A percentile compares a stretch with the other conserved stretches of the same genome.
These are phyloP conservation scores for Backusella mclennaniae DNA, from an alignment of 192 early-diverging fungal species.

Conservation along the genomic window DNA sequence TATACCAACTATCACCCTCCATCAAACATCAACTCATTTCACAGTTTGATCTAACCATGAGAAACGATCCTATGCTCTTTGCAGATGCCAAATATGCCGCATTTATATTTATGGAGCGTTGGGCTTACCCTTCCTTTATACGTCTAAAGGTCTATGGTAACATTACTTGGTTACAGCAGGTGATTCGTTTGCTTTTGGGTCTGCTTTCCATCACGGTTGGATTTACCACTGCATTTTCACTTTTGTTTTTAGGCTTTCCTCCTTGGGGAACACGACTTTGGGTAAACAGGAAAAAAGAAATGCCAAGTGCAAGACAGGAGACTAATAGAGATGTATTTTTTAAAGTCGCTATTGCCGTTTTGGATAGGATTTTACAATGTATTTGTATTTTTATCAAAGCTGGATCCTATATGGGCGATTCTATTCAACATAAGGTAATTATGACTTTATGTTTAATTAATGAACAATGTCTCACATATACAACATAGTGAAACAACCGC, in stretches of 20 bases:
- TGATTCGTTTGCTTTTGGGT: constrained; percentile 44
- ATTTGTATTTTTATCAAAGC: constrained; percentile 32
- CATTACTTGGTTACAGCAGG: constrained; percentile 42
- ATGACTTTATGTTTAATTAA: background rate
- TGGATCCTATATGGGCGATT: constrained; percentile 38
- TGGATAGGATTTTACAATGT: constrained; percentile 39
- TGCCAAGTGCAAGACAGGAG: background rate
- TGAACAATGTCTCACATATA: background rate
- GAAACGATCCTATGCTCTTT: constrained; percentile 51
- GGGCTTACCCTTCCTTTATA: constrained; percentile 55
- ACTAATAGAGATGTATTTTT: too few relatives aligned
- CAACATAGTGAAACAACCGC: constrained; percentile 33
- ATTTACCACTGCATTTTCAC: constrained; percentile 43
- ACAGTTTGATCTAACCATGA: background rate
- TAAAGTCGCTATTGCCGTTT: constrained; percentile 28
- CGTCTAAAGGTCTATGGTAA: constrained; percentile 53
- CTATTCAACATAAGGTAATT: constrained; percentile 34
- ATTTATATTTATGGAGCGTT: constrained; percentile 47
- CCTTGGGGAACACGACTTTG: constrained; percentile 43
- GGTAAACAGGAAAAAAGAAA: constrained; percentile 32
- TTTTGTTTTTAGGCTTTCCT: constrained; percentile 50
- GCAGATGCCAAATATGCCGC: constrained; percentile 51
- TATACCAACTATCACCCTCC: constrained; percentile 35
- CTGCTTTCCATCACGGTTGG: constrained; percentile 48
- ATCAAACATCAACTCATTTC: background rate